Conservation (phyloP, 2,329 filamentous ascomycete species). For the Macrophomina pseudophaseolina region DNA sequence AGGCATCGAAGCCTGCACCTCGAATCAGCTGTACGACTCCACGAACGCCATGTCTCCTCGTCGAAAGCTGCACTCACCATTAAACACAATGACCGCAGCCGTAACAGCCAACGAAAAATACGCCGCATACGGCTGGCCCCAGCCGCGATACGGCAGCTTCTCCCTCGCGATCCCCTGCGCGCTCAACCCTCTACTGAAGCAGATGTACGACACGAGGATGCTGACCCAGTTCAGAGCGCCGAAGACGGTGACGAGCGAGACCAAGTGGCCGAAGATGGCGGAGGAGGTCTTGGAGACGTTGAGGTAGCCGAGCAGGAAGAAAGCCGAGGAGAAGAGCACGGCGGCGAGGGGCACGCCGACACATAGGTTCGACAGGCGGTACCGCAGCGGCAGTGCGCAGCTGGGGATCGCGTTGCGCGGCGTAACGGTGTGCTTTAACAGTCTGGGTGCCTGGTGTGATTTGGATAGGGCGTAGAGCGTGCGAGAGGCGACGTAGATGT, state of each 20-base stretch:
- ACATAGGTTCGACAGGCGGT: background rate
- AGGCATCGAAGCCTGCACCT: slow-evolving; percentile 27
- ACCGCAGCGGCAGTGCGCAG: background rate
- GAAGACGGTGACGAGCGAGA: slow-evolving; percentile 52
- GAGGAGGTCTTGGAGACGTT: slow-evolving; percentile 45
- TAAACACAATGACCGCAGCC: slow-evolving; percentile 30
- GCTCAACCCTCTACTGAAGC: slow-evolving; percentile 44
- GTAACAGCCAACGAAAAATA: slow-evolving; percentile 44
- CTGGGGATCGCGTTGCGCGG: background rate
- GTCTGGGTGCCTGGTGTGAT: slow-evolving; percentile 48
- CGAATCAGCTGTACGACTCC: too few relatives aligned
- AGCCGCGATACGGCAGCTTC: slow-evolving; percentile 47
- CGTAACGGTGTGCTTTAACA: slow-evolving; percentile 44
- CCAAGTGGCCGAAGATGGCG: slow-evolving; percentile 51
- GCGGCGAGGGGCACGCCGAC: slow-evolving; percentile 45
- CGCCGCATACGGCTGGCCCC: slow-evolving; percentile 48
- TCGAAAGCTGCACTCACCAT: slow-evolving; percentile 1
- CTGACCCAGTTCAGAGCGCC: slow-evolving; percentile 53
- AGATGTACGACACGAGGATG: slow-evolving; percentile 48
- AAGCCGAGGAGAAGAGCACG: slow-evolving; percentile 44
- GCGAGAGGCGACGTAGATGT: slow-evolving; percentile 48
- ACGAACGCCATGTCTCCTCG: too few relatives aligned
- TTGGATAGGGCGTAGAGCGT: slow-evolving; percentile 48
- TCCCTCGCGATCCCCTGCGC: slow-evolving; percentile 44
- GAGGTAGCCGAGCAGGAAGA: slow-evolving; percentile 49